Base-by-base conservation (phyloP, 192 early-diverging fungal genomes). In the Endogone sp. region DNA sequence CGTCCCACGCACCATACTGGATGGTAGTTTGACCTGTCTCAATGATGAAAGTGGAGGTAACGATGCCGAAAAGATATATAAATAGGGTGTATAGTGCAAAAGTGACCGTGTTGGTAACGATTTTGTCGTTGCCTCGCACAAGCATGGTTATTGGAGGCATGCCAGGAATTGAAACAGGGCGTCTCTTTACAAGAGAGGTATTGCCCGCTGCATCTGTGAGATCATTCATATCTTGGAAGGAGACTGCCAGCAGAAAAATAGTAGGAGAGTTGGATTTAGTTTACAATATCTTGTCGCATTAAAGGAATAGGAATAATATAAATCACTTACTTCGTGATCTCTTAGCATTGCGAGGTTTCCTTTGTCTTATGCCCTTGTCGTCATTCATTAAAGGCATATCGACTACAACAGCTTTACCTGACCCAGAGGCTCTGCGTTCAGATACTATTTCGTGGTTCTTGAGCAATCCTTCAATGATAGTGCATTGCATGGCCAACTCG, bases 71-170 rank as follows among this genome's bases (percentile, higher is more conserved):
- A 57, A 79, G 60, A 73, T 81, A 81, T 10, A 81, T 70, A 10
- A 81, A 62, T 20, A 81, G 73, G 13, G 80, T 81, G 63, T 81
- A 81, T 20, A 81, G 62, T 4, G 80, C 80, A 71, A 81, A 79
- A 20, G 80, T 81, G 20, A 78, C 63, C 9, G 80, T 81, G 28
- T 69, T 81, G 54, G 74, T 79, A 11, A 81, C 69, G n/a, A 78
- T 69, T 4, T 79, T 76, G 31, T 72, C 69, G 62, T 74, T 75
- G 56, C 37, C 16, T 49, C 69, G 69, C 57, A 60, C 23, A 21
- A 70, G 62, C 62, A 70, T 61, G 26, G 69, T 60, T 56, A 26
- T 70, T 21, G 69, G 65, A n/a, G 69, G 37, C 30, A 31, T 49
- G 20, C 29, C 26, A 10, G 11, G 6, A 11, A 62, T 30, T 11